Base-by-base conservation (phyloP, 805 yeast species). In the Pichia scutulata region DNA sequence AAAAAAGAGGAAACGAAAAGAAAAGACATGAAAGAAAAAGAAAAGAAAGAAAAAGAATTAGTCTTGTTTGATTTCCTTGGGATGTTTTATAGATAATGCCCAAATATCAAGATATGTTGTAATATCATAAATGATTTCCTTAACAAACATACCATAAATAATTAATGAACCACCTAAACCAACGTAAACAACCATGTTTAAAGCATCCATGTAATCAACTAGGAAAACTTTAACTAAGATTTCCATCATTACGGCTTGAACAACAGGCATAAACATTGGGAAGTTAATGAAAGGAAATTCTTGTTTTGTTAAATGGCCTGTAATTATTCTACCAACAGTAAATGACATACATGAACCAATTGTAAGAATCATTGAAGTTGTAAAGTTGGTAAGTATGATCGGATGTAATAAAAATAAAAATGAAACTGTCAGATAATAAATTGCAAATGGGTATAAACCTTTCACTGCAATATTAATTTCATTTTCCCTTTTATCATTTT, bases 271-370 rank as follows among this genome's bases (percentile, higher is more conserved):
- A 37, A 79, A 73, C 72, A 81, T 79, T 42, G 95, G 86, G 28
- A 86, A 73, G 46, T 88, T 86, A 55, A 77, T 59, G 63, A 72
- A 68, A 44, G 98, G 97, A 73, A 86, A 89, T 14, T 71, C 68
- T 65, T 86, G 95, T 46, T 76, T 69, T 0, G 97, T 87, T 57
- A 92, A 77, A 65, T 90, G 98, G 2, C 88, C 90, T 50, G 84
- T 73, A 60, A 90, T 90, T 55, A 90, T 88, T 63, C 93, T 79
- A 5, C 97, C 97, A n/a, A 92, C 97, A 4, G 80, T 73, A 60
- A 86, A 84, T 0, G 98, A 96, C 57, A 85, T 69, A 1, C 86
- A 76, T 47, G 84, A 73, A 1, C 95, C 95, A 60, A 86, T 80
- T 26, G 90, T 77, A 44, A 85, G 61, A 22, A 82, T 70, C 56